A percentile compares a stretch with the other conserved stretches of the same genome.
phyloP scores from a whole-genome alignment of 2,329 filamentous ascomycete genomes.

The Pseudogymnoascus sp. region DNA sequence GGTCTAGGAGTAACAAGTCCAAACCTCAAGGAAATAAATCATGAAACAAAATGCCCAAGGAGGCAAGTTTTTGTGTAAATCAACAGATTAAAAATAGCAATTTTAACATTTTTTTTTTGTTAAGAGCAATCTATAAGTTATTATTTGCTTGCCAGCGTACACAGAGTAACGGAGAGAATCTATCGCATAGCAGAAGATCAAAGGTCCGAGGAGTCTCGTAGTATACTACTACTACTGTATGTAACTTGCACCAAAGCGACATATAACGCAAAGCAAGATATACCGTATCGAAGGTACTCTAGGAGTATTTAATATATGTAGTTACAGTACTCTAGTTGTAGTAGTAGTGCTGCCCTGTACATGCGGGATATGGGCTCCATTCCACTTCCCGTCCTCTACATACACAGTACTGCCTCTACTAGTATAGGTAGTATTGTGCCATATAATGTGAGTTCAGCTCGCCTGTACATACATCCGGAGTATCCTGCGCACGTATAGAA shows the following conservation, averaged over 20 bases:
- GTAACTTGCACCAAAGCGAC: background rate
- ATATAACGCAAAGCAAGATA: background rate
- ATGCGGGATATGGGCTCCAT: background rate
- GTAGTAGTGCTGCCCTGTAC: background rate
- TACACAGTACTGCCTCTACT: background rate
- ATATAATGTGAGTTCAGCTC: background rate
- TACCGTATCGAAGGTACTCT: background rate
- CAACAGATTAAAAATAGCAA: background rate
- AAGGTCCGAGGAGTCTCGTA: no score
- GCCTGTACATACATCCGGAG: background rate
- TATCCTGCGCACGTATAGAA: background rate
- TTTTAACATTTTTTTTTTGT: background rate
- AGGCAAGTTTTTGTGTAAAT: background rate
- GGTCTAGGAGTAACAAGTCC: background rate
- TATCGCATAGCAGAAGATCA: background rate
- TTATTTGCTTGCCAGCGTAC: background rate
- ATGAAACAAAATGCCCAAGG: background rate
- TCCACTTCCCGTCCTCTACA: background rate
- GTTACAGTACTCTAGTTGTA: background rate
- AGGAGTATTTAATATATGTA: background rate
- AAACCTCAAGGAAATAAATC: background rate
- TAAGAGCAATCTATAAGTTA: background rate
- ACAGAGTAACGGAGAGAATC: background rate
- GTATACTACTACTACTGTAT: background rate
- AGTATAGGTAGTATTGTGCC: background rate